Conservation (phyloP, 306 rosid genomes). For the Mimosa bimucronata region DNA sequence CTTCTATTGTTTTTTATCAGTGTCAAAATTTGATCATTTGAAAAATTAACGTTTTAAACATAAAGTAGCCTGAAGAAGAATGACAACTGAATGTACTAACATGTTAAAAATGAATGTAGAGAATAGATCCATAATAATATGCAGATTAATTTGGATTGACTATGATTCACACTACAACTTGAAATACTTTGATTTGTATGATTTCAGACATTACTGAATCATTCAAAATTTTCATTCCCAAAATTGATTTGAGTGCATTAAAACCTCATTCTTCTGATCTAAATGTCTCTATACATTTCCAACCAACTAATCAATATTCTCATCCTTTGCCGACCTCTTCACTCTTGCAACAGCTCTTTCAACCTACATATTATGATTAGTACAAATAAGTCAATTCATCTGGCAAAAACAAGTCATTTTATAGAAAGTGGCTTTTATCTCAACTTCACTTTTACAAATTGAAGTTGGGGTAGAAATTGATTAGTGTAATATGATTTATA, state of each 20-base stretch:
- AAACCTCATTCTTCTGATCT: not conserved
- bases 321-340: conserved; percentile 51
- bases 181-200: not conserved
- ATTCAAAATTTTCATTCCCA: not conserved
- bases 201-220: not conserved
- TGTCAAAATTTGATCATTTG: not conserved
- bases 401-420: no score
- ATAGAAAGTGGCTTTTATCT: no score
- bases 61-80: not conserved
- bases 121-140: not conserved
- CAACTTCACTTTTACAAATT: no score
- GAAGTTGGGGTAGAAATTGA: no score
- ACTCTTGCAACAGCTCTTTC: conserved; percentile 52
- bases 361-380: conserved; percentile 47
- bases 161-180: not conserved
- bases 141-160: not conserved
- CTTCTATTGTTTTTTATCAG: not conserved
- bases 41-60: not conserved
- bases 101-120: not conserved
- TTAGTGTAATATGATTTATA: no score
- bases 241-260: not conserved
- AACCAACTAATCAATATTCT: conserved; percentile 37
- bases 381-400: conserved; percentile 19
- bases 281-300: not conserved
- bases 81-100: not conserved